Conservation (phyloP, 805 yeast genomes). For the Wickerhamiella cacticola region DNA sequence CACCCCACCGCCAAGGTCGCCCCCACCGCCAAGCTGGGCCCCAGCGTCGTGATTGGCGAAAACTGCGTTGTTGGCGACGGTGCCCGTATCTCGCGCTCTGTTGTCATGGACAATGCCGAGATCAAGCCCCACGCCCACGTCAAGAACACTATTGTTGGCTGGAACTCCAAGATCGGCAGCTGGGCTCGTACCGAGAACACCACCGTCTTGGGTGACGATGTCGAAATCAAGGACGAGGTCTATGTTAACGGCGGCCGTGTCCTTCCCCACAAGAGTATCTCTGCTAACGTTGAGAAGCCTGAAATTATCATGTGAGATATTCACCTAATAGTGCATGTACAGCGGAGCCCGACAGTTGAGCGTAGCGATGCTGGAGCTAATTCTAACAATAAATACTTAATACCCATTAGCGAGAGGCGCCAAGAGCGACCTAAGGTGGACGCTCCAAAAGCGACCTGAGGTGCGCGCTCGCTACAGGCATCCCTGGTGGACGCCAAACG, state of each 20-base stretch:
- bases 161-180: constrained; percentile 96
- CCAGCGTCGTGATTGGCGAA: constrained; percentile 96
- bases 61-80: constrained; percentile 93
- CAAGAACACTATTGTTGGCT: constrained; percentile 94
- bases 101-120: constrained; percentile 77
- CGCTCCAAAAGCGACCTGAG: too few relatives aligned
- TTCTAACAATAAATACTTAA: too few relatives aligned
- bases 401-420: too few relatives aligned
- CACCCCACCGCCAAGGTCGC: constrained; percentile 93
- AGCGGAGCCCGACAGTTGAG: too few relatives aligned
- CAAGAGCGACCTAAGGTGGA: too few relatives aligned
- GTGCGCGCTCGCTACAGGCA: too few relatives aligned
- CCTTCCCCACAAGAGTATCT: constrained; percentile 94
- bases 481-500: too few relatives aligned
- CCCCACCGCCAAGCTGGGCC: constrained; percentile 91
- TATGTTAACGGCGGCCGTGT: constrained; percentile 99
- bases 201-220: constrained; percentile 97
- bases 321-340: constrained; percentile 4
- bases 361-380: too few relatives aligned
- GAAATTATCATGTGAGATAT: constrained; percentile 80
- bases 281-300: constrained; percentile 93
- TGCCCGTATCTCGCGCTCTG: constrained; percentile 95
- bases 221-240: constrained; percentile 93
- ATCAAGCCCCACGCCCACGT: constrained; percentile 97
- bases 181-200: constrained; percentile 99